Conservation (phyloP, 441 rosid species). For the Flueggea neowawraea region DNA sequence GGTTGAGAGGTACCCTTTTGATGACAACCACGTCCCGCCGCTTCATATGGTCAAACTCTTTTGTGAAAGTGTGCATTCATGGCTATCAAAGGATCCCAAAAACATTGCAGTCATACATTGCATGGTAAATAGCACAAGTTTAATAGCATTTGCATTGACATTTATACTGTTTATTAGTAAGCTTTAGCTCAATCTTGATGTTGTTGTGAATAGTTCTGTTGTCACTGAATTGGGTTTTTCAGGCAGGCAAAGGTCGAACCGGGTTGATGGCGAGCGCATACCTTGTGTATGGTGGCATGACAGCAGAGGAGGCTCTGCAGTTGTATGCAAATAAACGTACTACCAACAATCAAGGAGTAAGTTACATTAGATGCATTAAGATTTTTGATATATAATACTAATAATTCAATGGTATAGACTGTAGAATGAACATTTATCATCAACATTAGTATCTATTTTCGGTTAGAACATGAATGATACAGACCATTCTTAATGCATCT, state of each 20-base stretch:
- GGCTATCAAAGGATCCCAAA: slow-evolving; percentile 67
- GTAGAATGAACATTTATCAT: too few species aligned
- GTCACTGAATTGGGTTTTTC: slow-evolving; percentile 19
- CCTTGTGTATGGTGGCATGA: slow-evolving; percentile 81
- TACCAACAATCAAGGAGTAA: slow-evolving; percentile 89
- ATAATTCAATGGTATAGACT: too few species aligned
- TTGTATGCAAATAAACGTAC: slow-evolving; percentile 79
- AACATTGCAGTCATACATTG: slow-evolving; percentile 83
- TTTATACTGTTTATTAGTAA: too few species aligned
- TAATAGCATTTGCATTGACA: too few species aligned
- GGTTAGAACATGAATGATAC: too few species aligned
- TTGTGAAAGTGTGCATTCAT: slow-evolving; percentile 75
- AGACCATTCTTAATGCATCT: not conserved
- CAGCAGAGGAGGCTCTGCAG: slow-evolving; percentile 78
- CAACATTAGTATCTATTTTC: too few species aligned
- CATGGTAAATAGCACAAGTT: slow-evolving; percentile 49
- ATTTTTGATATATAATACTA: too few species aligned
- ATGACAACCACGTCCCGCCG: slow-evolving; percentile 92
- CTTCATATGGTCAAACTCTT: slow-evolving; percentile 67
- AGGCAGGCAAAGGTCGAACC: slow-evolving; percentile 98
- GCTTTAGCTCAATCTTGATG: too few species aligned
- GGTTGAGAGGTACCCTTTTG: slow-evolving; percentile 78
- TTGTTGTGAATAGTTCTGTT: not conserved
- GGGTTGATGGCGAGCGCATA: slow-evolving; percentile 86
- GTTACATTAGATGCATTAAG: slow-evolving; percentile 10